These are phyloP conservation scores for Apiospora hydei DNA, from an alignment of 2,329 filamentous ascomycete genomes.

Conservation along the genomic window DNA sequence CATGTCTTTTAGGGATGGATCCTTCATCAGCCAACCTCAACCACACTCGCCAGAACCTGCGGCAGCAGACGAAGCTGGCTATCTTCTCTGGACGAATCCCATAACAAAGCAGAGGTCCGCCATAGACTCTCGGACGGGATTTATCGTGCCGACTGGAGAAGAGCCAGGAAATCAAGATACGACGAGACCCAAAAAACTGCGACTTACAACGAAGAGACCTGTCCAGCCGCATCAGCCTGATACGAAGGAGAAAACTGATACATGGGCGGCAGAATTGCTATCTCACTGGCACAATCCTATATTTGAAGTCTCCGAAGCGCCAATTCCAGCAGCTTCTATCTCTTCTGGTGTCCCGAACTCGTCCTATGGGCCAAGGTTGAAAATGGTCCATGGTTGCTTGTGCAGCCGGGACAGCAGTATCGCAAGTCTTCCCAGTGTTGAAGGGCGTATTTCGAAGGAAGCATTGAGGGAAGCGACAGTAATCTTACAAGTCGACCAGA, in stretches of 20 bases:
- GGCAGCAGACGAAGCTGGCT: slow-evolving; percentile 28
- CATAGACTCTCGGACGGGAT: slow-evolving; percentile 65
- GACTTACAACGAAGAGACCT: not conserved
- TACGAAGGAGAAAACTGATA: slow-evolving; percentile 26
- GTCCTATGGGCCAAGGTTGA: not conserved
- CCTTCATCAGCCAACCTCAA: not conserved
- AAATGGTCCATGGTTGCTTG: not conserved
- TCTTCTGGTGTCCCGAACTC: slow-evolving; percentile 28
- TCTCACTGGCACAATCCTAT: slow-evolving; percentile 78
- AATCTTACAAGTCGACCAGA: slow-evolving; percentile 84
- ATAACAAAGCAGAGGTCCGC: slow-evolving; percentile 57
- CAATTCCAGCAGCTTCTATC: slow-evolving; percentile 52
- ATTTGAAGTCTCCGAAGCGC: slow-evolving; percentile 61
- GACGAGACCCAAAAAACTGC: not conserved
- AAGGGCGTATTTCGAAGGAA: slow-evolving; percentile 65
- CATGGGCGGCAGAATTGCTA: slow-evolving; percentile 69
- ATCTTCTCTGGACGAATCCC: slow-evolving; percentile 68
- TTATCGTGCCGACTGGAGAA: slow-evolving; percentile 37
- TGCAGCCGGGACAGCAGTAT: not conserved
- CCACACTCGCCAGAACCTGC: not conserved
- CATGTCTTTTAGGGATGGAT: slow-evolving; percentile 21
- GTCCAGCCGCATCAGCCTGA: not conserved
- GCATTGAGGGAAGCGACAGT: slow-evolving; percentile 68
- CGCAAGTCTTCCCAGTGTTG: slow-evolving; percentile 36
- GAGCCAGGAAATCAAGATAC: not conserved